Conservation (phyloP, 345 rosid genomes). For the Gossypium stocksii region DNA sequence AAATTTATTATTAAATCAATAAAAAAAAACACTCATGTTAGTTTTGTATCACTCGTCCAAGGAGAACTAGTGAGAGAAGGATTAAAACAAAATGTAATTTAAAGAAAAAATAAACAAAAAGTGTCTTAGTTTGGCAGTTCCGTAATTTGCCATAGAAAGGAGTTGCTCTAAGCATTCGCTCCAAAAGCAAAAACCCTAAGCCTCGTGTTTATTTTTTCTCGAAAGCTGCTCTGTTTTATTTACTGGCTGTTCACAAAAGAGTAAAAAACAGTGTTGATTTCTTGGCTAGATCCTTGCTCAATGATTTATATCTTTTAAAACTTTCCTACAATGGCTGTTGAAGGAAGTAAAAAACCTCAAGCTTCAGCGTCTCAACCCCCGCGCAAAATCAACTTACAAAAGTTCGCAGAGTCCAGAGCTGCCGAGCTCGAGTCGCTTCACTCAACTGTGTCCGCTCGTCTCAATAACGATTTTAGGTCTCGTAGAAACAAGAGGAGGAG, state of each 20-base stretch:
- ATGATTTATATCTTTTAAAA: not conserved
- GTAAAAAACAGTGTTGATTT: not conserved
- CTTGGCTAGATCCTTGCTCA: not conserved
- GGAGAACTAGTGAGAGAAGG: no score
- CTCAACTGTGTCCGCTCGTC: conserved; percentile 47
- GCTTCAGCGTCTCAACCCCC: conserved; percentile 36
- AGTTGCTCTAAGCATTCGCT: not conserved
- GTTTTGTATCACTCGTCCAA: no score
- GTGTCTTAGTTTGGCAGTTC: no score
- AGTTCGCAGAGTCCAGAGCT: conserved; percentile 64
- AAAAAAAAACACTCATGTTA: no score
- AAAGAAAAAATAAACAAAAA: no score
- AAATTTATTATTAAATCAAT: no score
- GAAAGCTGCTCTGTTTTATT: no score
- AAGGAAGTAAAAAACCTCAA: conserved; percentile 32
- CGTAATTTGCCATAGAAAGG: no score
- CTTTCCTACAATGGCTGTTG: conserved; percentile 30
- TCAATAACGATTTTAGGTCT: conserved; percentile 55
- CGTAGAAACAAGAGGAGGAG: conserved; percentile 77
- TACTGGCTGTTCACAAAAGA: not conserved
- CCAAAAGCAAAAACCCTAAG: conserved; percentile 7
- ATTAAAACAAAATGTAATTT: no score
- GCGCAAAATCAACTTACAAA: conserved; percentile 58
- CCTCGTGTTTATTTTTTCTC: no score
- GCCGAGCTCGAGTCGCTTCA: conserved; percentile 65